These are phyloP conservation scores for Pythium rhizo-oryzae DNA, from an alignment of 352 stramenopile genomes.

Conservation along the genomic window DNA sequence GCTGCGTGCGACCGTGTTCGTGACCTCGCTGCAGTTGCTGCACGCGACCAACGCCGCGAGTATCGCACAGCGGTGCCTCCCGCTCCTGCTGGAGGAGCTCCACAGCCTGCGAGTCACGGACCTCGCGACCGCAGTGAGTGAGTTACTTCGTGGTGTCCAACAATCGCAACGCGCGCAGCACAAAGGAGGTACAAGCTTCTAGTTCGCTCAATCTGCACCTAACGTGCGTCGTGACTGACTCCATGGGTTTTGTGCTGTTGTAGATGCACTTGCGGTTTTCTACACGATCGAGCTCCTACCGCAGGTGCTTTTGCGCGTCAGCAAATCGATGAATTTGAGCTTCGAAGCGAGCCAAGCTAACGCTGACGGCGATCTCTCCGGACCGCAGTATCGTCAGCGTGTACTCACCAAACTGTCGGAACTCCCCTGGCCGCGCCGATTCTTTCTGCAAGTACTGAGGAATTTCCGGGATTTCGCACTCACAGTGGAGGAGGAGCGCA, in stretches of 20 bases:
- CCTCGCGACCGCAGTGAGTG: constrained; percentile 32
- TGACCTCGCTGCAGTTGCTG: constrained; percentile 31
- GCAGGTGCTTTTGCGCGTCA: constrained; percentile 44
- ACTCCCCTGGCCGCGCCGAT: constrained; percentile 43
- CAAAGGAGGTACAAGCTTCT: constrained; percentile 22
- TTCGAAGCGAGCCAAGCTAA: constrained; percentile 25
- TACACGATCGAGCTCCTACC: constrained; percentile 50
- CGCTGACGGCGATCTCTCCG: constrained; percentile 29
- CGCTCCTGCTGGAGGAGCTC: constrained; percentile 40
- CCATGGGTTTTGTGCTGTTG: background rate
- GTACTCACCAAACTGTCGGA: constrained; percentile 37
- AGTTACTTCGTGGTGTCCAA: constrained; percentile 38
- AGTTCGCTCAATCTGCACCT: background rate
- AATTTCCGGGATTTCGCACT: constrained; percentile 49
- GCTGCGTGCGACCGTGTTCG: constrained; percentile 31
- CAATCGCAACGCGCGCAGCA: constrained; percentile 35
- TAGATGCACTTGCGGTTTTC: constrained; percentile 38
- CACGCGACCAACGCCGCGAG: constrained; percentile 34
- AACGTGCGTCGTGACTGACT: background rate
- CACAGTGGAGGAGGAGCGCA: constrained; percentile 34
- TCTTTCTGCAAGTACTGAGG: constrained; percentile 55
- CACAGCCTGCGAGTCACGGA: constrained; percentile 37
- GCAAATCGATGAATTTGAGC: constrained; percentile 29
- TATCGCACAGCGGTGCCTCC: constrained; percentile 25
- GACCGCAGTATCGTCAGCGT: constrained; percentile 34